A percentile compares a stretch with the other conserved stretches of the same genome.
Conservation (phyloP, 805 yeast genomes). For the Lachancea sp. region DNA sequence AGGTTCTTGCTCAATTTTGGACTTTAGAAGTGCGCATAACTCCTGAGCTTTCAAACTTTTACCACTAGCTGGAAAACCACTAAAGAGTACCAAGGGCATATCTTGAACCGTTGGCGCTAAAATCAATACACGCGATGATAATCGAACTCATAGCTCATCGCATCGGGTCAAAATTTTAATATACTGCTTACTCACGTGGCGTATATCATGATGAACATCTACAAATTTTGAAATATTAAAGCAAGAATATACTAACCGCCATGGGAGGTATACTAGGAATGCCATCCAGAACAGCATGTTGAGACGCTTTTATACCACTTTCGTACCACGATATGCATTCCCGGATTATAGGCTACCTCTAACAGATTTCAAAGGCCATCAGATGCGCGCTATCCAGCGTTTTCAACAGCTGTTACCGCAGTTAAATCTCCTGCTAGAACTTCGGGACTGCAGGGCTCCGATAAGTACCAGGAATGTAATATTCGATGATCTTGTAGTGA, state of each 20-base stretch:
- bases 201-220: neutral
- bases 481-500: conserved; percentile 57
- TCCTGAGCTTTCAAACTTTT: conserved; percentile 68
- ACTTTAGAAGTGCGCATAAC: conserved; percentile 43
- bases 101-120: neutral
- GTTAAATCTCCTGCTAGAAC: conserved; percentile 73
- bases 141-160: conserved; percentile 6
- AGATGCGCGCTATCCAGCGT: conserved; percentile 64
- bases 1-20: conserved; percentile 41
- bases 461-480: conserved; percentile 72
- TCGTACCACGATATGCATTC: conserved; percentile 64
- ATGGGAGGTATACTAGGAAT: neutral
- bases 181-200: neutral
- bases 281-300: conserved; percentile 4
- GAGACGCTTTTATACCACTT: conserved; percentile 25
- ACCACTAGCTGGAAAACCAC: conserved; percentile 85
- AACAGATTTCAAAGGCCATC: conserved; percentile 89
- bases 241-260: neutral
- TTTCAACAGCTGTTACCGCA: conserved; percentile 70
- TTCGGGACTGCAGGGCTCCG: conserved; percentile 89
- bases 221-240: neutral
- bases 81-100: conserved; percentile 81
- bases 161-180: conserved; percentile 1
- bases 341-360: conserved; percentile 65
- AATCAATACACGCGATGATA: too few relatives aligned